These are phyloP conservation scores for Carex arenaria DNA, from an alignment of 202 grass and related monocot genomes.

Conservation along the genomic window DNA sequence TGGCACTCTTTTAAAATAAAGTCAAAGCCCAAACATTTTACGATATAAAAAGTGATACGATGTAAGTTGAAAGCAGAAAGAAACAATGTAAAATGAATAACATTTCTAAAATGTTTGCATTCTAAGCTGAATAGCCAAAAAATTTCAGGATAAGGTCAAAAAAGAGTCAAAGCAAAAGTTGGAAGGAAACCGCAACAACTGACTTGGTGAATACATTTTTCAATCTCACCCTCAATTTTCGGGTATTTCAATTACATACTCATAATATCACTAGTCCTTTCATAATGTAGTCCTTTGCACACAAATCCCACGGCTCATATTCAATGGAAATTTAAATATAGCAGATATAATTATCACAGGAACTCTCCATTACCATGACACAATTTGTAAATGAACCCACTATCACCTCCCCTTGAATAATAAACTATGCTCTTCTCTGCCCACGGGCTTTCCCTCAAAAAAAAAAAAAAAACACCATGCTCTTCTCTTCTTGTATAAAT, in stretches of 20 bases:
- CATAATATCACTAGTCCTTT: not conserved
- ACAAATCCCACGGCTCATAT: not conserved
- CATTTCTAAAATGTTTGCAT: not conserved
- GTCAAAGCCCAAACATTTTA: not conserved
- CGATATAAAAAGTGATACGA: not conserved
- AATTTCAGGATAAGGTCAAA: not conserved
- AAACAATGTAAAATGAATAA: not conserved
- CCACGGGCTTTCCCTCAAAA: no score
- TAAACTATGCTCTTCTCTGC: not conserved
- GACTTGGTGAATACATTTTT: not conserved
- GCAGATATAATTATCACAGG: not conserved
- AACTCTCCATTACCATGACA: not conserved
- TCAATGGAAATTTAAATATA: not conserved
- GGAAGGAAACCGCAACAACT: not conserved
- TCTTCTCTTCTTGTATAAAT: slow-evolving; percentile 13
- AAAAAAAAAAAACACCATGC: not conserved
- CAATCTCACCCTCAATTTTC: not conserved
- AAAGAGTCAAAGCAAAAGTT: not conserved
- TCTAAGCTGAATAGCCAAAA: not conserved
- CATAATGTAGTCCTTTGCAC: not conserved
- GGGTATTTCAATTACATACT: not conserved
- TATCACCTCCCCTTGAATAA: not conserved
- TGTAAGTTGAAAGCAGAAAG: not conserved
- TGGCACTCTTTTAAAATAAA: not conserved
- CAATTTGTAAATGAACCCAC: not conserved